phyloP scores from a whole-genome alignment of 805 yeast genomes.

The Blastobotrys mokoenaii region DNA sequence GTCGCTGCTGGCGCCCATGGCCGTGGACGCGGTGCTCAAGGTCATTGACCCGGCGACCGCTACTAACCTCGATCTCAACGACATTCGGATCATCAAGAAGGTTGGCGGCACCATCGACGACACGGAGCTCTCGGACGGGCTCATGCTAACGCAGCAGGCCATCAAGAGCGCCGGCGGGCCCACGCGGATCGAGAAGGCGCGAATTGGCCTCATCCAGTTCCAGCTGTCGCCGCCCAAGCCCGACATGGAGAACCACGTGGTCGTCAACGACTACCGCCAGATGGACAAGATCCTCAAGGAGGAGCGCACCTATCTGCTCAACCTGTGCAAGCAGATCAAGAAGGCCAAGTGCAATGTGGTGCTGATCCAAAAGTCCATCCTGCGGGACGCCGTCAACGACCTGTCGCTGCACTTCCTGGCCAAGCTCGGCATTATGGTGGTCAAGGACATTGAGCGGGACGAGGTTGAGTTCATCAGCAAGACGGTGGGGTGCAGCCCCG shows the following conservation, averaged over 20 bases:
- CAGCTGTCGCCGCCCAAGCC: constrained; percentile 96
- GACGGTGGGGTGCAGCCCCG: constrained; percentile 89
- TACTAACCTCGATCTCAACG: constrained; percentile 72
- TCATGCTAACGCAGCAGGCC: constrained; percentile 84
- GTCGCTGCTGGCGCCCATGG: constrained; percentile 76
- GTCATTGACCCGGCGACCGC: constrained; percentile 57
- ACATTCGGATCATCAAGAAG: constrained; percentile 84
- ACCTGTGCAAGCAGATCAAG: constrained; percentile 91
- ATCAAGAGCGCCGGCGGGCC: constrained; percentile 94
- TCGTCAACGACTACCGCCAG: constrained; percentile 95
- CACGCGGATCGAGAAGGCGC: constrained; percentile 86
- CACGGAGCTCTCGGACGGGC: constrained; percentile 81
- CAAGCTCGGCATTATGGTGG: constrained; percentile 86
- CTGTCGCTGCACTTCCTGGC: constrained; percentile 90
- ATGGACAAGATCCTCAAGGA: constrained; percentile 98
- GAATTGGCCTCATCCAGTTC: constrained; percentile 82
- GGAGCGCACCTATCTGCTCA: constrained; percentile 90
- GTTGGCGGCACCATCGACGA: constrained; percentile 98
- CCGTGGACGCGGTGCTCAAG: constrained; percentile 86
- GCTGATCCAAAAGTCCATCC: constrained; percentile 83
- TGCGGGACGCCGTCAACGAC: constrained; percentile 92
- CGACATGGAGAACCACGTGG: constrained; percentile 94
- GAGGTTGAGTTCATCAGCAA: constrained; percentile 85
- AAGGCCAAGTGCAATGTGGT: constrained; percentile 93
- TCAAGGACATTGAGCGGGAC: constrained; percentile 92